Conservation (phyloP, 352 stramenopile genomes). For the Phytophthora macrochlamydospora region DNA sequence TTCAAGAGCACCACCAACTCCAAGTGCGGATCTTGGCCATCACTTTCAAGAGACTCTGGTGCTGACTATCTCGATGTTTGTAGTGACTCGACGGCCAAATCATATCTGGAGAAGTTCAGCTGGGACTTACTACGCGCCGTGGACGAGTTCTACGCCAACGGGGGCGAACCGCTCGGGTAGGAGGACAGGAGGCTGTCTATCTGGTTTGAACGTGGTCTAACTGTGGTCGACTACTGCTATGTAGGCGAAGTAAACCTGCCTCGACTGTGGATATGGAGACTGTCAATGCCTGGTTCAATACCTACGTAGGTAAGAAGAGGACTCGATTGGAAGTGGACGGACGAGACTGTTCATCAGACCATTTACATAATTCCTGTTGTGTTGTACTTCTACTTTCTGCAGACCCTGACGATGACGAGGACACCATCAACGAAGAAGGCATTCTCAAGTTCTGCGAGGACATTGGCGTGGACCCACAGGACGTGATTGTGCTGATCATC, state of each 20-base stretch:
- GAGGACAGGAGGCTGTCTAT: neutral
- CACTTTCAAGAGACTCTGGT: neutral
- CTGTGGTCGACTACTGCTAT: neutral
- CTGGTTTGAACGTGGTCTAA: neutral
- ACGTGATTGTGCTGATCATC: conserved; percentile 83
- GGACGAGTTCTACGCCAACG: conserved; percentile 79
- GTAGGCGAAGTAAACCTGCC: conserved; percentile 24
- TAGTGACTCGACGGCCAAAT: conserved; percentile 72
- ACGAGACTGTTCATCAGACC: no score
- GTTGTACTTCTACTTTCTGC: neutral
- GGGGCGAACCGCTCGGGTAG: conserved; percentile 33
- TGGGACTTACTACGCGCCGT: conserved; percentile 82
- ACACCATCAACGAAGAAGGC: conserved; percentile 73
- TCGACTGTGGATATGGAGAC: conserved; percentile 44
- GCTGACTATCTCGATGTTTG: neutral
- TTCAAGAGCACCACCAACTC: conserved; percentile 83
- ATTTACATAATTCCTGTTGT: neutral
- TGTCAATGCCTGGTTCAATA: conserved; percentile 72
- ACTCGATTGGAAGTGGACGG: neutral
- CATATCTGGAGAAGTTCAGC: conserved; percentile 80
- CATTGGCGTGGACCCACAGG: conserved; percentile 77
- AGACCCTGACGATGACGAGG: conserved; percentile 60
- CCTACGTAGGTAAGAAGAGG: conserved; percentile 47
- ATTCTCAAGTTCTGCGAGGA: conserved; percentile 85
- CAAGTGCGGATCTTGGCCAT: conserved; percentile 41